Conservation (phyloP, 768 basidiomycete genomes). For the Phaffia tasmanica region DNA sequence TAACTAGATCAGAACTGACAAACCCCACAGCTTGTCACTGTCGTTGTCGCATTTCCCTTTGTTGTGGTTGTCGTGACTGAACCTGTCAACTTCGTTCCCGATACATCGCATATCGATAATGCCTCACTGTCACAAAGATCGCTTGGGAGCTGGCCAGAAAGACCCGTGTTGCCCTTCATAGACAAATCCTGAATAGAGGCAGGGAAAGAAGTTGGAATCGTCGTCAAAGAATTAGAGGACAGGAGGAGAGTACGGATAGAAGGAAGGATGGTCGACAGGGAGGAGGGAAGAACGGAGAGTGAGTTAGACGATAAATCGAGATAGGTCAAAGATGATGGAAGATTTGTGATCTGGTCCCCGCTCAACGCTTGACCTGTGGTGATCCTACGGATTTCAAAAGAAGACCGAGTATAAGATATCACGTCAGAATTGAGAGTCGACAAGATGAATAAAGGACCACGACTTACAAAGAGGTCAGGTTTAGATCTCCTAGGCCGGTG, state of each 20-base stretch:
- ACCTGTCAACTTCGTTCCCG: conserved; percentile 29
- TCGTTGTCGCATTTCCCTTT: conserved; percentile 14
- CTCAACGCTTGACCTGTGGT: conserved; percentile 35
- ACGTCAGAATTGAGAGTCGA: neutral
- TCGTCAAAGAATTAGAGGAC: conserved; percentile 32
- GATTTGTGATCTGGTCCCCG: conserved; percentile 27
- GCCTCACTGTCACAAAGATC: conserved; percentile 27
- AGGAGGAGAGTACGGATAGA: conserved; percentile 26
- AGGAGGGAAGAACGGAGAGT: conserved; percentile 26
- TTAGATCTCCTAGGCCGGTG: conserved; percentile 26
- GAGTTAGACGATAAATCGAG: conserved; percentile 38
- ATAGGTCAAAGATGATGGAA: conserved; percentile 34
- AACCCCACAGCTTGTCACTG: conserved; percentile 23
- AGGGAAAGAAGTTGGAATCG: conserved; percentile 33
- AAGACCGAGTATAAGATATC: conserved; percentile 13
- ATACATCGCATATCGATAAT: conserved; percentile 34
- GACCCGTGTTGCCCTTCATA: conserved; percentile 33
- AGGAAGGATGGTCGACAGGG: neutral
- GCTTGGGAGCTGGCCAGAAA: conserved; percentile 32
- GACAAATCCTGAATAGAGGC: conserved; percentile 31
- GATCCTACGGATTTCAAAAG: conserved; percentile 27
- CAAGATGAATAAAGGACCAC: too few relatives aligned
- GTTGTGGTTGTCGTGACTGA: neutral
- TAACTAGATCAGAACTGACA: conserved; percentile 19
- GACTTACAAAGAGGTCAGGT: conserved; percentile 33